Conservation (phyloP, 495 filamentous ascomycete genomes). For the Podospora bellae-mahoneyi region DNA sequence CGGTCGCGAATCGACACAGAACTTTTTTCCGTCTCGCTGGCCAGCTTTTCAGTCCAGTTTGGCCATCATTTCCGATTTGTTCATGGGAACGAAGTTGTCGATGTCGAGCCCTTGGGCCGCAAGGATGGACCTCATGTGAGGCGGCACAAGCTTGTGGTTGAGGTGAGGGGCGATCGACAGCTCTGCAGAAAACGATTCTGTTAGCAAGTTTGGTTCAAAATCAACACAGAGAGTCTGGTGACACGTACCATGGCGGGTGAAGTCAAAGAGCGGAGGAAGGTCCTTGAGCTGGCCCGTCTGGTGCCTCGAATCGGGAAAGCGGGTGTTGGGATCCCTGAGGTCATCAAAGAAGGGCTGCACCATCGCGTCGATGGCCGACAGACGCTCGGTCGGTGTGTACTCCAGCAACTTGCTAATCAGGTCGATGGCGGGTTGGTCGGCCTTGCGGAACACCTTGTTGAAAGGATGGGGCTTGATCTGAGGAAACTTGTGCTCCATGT, state of each 20-base stretch:
- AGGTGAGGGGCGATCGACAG: constrained; percentile 87
- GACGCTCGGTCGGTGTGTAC: constrained; percentile 93
- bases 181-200: constrained; percentile 52
- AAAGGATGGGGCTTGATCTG: constrained; percentile 99
- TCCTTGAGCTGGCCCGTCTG: constrained; percentile 70
- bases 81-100: constrained; percentile 86
- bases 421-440: constrained; percentile 87
- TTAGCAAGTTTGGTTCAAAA: background rate
- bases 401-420: constrained; percentile 90
- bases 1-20: constrained; percentile 19
- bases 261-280: constrained; percentile 86
- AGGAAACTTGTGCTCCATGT: constrained; percentile 99
- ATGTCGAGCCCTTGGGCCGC: constrained; percentile 80
- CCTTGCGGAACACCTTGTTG: constrained; percentile 97
- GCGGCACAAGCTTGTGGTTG: constrained; percentile 82
- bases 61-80: constrained; percentile 95
- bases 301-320: constrained; percentile 90
- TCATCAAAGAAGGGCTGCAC: constrained; percentile 99
- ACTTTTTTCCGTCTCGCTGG: constrained; percentile 9
- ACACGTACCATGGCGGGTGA: constrained; percentile 83
- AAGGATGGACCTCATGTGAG: constrained; percentile 71
- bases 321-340: constrained; percentile 80
- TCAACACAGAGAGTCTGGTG: constrained; percentile 6
- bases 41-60: constrained; percentile 75
- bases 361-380: constrained; percentile 94